Percentiles rank a stretch among this genome's conserved stretches.
phyloP scores from a whole-genome alignment of 2,329 filamentous ascomycete genomes.

The Alternaria arbusti region DNA sequence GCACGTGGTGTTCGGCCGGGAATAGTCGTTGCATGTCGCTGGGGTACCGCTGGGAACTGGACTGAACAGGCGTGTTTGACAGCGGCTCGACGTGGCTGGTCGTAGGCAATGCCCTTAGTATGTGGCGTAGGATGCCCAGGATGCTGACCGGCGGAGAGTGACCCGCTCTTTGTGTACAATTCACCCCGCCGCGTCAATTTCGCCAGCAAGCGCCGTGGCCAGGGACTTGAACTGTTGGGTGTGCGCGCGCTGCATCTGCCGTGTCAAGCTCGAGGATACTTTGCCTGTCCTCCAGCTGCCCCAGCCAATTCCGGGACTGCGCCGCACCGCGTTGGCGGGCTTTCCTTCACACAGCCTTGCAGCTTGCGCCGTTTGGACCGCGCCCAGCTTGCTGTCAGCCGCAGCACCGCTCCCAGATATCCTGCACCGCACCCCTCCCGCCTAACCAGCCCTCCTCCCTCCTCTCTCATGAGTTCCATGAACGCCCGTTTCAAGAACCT shows the following conservation, averaged over 20 bases:
- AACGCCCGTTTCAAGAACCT: conserved; percentile 80
- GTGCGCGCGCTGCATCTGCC: conserved; percentile 3
- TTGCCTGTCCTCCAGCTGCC: neutral
- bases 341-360: conserved; percentile 25
- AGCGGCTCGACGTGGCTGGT: conserved; percentile 7
- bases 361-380: conserved; percentile 15
- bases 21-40: neutral
- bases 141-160: conserved; percentile 16
- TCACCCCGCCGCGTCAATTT: conserved; percentile 18
- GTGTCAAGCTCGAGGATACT: neutral
- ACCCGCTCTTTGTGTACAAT: conserved; percentile 10
- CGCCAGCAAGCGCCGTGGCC: conserved; percentile 7
- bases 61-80: neutral
- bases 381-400: conserved; percentile 40
- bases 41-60: neutral
- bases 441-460: conserved; percentile 24
- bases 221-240: neutral
- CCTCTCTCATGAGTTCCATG: conserved; percentile 73
- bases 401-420: conserved; percentile 31
- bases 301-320: conserved; percentile 14
- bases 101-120: neutral
- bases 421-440: conserved; percentile 35
- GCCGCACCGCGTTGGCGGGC: conserved; percentile 20
- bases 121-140: neutral
- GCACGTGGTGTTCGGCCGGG: conserved; percentile 12